These are phyloP conservation scores for Areca catechu DNA, from an alignment of 176 grass and related monocot genomes.

Conservation along the genomic window DNA sequence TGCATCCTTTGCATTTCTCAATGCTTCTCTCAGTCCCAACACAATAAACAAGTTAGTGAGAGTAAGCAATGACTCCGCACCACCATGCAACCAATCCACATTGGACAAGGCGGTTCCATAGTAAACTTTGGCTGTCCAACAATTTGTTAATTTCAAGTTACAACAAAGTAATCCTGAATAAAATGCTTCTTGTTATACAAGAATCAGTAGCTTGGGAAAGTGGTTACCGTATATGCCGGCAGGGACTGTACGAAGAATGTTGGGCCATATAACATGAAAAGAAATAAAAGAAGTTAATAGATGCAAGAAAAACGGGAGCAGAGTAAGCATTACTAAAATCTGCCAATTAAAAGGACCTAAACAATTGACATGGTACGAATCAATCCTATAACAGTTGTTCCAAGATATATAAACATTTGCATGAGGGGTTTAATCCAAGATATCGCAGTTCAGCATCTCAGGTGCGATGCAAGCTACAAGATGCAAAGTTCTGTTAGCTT, in stretches of 20 bases:
- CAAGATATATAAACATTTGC: too few relatives aligned
- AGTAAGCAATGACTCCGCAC: constrained; percentile 73
- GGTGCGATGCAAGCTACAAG: too few relatives aligned
- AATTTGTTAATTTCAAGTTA: constrained; percentile 1
- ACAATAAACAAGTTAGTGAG: constrained; percentile 82
- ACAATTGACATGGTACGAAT: too few relatives aligned
- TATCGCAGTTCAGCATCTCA: too few relatives aligned
- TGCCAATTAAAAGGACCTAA: neutral
- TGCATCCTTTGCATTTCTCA: constrained; percentile 47
- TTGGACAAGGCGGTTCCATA: constrained; percentile 84
- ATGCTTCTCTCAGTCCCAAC: constrained; percentile 53
- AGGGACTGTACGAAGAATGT: constrained; percentile 52
- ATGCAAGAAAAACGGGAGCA: neutral
- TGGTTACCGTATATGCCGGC: constrained; percentile 95
- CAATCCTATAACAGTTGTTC: too few relatives aligned
- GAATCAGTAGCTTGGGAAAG: neutral
- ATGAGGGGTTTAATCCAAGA: too few relatives aligned
- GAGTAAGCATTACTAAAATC: neutral
- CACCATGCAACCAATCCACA: constrained; percentile 69
- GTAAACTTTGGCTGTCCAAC: constrained; percentile 57
- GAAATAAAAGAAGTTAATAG: constrained; percentile 49
- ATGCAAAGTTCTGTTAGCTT: too few relatives aligned
- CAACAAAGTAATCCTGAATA: too few relatives aligned
- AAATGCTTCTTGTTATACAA: neutral
- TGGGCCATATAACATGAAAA: constrained; percentile 44